Conservation (phyloP, 257 asterid genomes). For the Pogostemon cablin region DNA sequence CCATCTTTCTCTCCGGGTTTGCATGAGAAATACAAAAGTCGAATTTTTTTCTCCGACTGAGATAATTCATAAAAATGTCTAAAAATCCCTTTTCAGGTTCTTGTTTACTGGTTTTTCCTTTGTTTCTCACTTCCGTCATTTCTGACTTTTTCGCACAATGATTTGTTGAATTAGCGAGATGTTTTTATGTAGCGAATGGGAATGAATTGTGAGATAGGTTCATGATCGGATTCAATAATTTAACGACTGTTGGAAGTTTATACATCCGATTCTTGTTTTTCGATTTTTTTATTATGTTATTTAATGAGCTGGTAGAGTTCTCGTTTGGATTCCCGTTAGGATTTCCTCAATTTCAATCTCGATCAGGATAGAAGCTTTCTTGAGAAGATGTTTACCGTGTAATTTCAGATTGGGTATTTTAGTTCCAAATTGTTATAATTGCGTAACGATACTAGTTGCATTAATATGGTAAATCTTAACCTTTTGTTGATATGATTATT, state of each 20-base stretch:
- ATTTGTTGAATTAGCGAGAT: conserved; percentile 6
- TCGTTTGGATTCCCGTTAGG: conserved; percentile 7
- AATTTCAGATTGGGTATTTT: conserved; percentile 20
- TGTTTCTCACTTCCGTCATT: conserved; percentile 1
- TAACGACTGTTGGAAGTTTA: background rate
- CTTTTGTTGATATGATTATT: conserved; percentile 20
- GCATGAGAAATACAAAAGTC: conserved; percentile 28
- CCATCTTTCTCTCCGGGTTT: conserved; percentile 8
- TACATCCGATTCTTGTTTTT: background rate
- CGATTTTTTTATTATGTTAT: conserved; percentile 11
- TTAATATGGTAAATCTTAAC: background rate
- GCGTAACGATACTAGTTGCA: background rate
- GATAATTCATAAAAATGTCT: conserved; percentile 49
- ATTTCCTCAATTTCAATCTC: conserved; percentile 33
- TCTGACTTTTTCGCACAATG: conserved; percentile 22
- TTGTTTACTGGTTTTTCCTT: conserved; percentile 28
- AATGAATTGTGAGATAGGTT: conserved; percentile 29
- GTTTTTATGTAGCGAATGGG: conserved; percentile 3
- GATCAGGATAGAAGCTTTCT: conserved; percentile 37
- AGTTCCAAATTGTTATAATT: conserved; percentile 19
- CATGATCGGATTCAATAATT: conserved; percentile 30
- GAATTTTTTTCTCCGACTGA: conserved; percentile 16
- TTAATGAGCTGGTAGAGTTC: conserved; percentile 18
- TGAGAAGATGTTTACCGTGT: conserved; percentile 33
- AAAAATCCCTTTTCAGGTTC: conserved; percentile 62